phyloP scores from a whole-genome alignment of 2,329 filamentous ascomycete species.

The Podosphaera aphanis region DNA sequence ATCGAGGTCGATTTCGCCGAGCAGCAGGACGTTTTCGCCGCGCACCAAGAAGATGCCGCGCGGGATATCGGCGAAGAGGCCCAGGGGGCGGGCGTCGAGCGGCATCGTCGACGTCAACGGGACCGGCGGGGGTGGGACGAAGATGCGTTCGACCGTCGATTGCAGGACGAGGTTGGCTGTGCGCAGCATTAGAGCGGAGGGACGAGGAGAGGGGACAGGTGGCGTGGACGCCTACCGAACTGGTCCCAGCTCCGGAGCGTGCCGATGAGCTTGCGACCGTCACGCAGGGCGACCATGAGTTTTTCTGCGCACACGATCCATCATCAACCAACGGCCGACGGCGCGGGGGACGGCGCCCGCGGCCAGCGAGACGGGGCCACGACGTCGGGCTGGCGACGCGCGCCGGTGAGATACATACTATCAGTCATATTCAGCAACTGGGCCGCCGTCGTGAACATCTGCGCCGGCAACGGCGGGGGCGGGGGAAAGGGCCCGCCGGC shows the following conservation, averaged over 20 bases:
- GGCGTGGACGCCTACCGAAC: slow-evolving; percentile 42
- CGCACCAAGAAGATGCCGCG: slow-evolving; percentile 78
- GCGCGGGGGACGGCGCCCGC: too few relatives aligned
- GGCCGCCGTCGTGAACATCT: slow-evolving; percentile 96
- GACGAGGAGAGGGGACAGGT: neutral
- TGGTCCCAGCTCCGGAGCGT: slow-evolving; percentile 93
- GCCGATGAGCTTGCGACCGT: slow-evolving; percentile 82
- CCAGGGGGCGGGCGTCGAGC: slow-evolving; percentile 17
- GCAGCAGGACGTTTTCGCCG: slow-evolving; percentile 86
- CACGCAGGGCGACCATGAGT: slow-evolving; percentile 70
- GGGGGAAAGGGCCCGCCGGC: slow-evolving; percentile 8
- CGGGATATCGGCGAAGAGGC: slow-evolving; percentile 60
- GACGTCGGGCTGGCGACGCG: too few relatives aligned
- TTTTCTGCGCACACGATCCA: slow-evolving; percentile 42
- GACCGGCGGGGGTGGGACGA: slow-evolving; percentile 22
- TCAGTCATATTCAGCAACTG: slow-evolving; percentile 91
- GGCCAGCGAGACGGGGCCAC: too few relatives aligned
- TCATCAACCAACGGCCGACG: too few relatives aligned
- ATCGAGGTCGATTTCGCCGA: slow-evolving; percentile 93
- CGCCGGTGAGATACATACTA: slow-evolving; percentile 43
- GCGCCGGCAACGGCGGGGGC: slow-evolving; percentile 37
- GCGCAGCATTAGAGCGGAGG: neutral
- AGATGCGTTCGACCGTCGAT: slow-evolving; percentile 75
- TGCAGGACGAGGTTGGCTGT: slow-evolving; percentile 85
- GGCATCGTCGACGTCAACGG: slow-evolving; percentile 22